Conservation (phyloP, 2,329 filamentous ascomycete species). For the Venturia effusa region DNA sequence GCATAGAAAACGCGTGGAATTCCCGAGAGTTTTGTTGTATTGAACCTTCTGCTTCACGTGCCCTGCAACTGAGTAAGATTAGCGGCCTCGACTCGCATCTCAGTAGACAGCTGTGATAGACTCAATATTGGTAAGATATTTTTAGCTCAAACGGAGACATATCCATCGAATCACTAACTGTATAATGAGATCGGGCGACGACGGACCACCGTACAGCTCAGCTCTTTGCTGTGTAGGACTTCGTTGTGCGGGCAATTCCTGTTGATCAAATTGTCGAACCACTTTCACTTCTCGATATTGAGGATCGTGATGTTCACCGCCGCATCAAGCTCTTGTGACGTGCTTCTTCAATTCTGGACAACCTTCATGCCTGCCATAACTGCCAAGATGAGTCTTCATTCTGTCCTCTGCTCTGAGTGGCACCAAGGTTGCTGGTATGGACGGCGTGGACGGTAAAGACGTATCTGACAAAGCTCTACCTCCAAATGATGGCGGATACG, state of each 20-base stretch:
- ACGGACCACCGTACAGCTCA: background rate
- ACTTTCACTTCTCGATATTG: background rate
- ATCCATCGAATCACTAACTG: background rate
- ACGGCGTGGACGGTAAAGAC: conserved; percentile 31
- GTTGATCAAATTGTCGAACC: background rate
- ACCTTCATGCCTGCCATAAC: background rate
- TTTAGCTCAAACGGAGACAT: too few species aligned
- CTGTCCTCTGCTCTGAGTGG: conserved; percentile 32
- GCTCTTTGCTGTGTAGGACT: background rate
- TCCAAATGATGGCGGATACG: conserved; percentile 16
- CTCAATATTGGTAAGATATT: too few species aligned
- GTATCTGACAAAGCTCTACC: conserved; percentile 35
- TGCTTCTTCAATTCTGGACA: background rate
- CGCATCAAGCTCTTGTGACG: background rate
- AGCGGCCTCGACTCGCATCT: too few species aligned
- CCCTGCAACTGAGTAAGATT: too few species aligned
- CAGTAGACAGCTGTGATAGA: too few species aligned
- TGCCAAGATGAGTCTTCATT: conserved; percentile 21
- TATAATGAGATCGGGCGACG: background rate
- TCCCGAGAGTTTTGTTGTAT: too few species aligned
- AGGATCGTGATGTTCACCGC: background rate
- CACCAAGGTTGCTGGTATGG: conserved; percentile 34
- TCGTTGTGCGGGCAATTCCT: background rate
- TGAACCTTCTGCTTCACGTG: too few species aligned
- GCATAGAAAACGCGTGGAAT: background rate